A percentile compares a stretch with the other conserved stretches of the same genome.
Evolutionary conservation across 495 filamentous ascomycete species (phyloP).

Genomic region (Durotheca rogersii): DNA sequence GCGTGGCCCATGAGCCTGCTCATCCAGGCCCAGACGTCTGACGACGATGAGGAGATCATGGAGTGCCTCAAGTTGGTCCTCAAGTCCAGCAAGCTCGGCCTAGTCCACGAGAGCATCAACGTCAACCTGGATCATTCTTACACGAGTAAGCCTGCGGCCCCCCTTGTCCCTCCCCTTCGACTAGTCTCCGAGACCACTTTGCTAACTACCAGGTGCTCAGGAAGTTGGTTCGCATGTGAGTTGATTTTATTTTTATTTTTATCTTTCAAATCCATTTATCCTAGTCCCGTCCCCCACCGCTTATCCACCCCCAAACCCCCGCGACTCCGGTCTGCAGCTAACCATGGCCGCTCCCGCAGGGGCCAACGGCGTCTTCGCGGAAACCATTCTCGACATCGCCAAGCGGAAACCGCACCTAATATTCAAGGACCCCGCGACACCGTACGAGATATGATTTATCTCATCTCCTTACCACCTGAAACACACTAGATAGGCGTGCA

Average conservation of each 20-base stretch:
- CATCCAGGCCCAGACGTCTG: constrained; percentile 85
- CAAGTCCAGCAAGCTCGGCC: constrained; percentile 67
- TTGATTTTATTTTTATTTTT: too few species aligned
- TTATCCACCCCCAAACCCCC: too few species aligned
- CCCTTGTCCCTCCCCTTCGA: neutral
- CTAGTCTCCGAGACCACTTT: neutral
- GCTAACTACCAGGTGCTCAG: constrained; percentile 46
- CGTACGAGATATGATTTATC: constrained; percentile 42
- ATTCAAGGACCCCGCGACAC: constrained; percentile 62
- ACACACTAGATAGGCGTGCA: too few species aligned
- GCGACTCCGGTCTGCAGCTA: too few species aligned
- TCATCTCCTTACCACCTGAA: too few species aligned
- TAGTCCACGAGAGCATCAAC: constrained; percentile 91
- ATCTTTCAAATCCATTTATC: too few species aligned
- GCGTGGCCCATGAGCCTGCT: constrained; percentile 98
- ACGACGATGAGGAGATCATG: constrained; percentile 80
- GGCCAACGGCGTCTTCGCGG: constrained; percentile 95
- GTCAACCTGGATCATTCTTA: constrained; percentile 73
- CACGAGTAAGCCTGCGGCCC: constrained; percentile 59
- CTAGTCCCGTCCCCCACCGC: too few species aligned
- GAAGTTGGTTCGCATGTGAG: constrained; percentile 89
- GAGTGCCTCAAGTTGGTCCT: constrained; percentile 71
- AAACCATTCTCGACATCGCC: constrained; percentile 88
- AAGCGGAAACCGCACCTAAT: constrained; percentile 83
- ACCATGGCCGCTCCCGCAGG: constrained; percentile 33